Percentiles rank a stretch among this genome's conserved stretches.
Evolutionary conservation across 768 basidiomycete genomes (phyloP).

Genomic region (Leucocoprinus leucothites): DNA sequence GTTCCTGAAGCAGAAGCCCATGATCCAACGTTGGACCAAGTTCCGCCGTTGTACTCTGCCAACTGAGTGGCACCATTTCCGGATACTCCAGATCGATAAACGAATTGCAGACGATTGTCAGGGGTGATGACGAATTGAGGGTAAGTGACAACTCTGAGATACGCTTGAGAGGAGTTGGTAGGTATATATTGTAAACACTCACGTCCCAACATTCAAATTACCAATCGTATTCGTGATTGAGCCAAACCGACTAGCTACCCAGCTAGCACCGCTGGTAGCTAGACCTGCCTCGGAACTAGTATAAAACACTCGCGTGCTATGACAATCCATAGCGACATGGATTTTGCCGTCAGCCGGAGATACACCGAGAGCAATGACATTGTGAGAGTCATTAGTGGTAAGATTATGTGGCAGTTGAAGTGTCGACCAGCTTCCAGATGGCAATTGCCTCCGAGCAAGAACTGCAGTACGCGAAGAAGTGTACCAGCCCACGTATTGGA

Average conservation of each 20-base stretch:
- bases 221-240: constrained; percentile 38
- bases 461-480: constrained; percentile 37
- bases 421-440: constrained; percentile 38
- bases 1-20: constrained; percentile 43
- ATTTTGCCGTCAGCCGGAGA: constrained; percentile 44
- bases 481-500: constrained; percentile 45
- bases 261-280: constrained; percentile 38
- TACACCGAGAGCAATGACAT: constrained; percentile 40
- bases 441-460: constrained; percentile 37
- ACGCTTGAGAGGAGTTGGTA: neutral
- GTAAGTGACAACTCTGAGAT: constrained; percentile 37
- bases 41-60: constrained; percentile 38
- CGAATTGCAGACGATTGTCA: constrained; percentile 44
- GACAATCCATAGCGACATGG: constrained; percentile 46
- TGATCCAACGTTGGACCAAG: constrained; percentile 42
- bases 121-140: constrained; percentile 47
- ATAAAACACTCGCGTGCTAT: constrained; percentile 40
- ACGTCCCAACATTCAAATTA: constrained; percentile 40
- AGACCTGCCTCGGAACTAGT: constrained; percentile 37
- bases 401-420: constrained; percentile 41
- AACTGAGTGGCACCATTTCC: constrained; percentile 46
- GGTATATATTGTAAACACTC: constrained; percentile 12
- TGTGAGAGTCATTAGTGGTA: constrained; percentile 40
- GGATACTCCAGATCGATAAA: constrained; percentile 44
- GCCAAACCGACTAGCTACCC: constrained; percentile 40